Conservation (phyloP, 2,329 filamentous ascomycete species). For the Nannizziopsis barbatae region DNA sequence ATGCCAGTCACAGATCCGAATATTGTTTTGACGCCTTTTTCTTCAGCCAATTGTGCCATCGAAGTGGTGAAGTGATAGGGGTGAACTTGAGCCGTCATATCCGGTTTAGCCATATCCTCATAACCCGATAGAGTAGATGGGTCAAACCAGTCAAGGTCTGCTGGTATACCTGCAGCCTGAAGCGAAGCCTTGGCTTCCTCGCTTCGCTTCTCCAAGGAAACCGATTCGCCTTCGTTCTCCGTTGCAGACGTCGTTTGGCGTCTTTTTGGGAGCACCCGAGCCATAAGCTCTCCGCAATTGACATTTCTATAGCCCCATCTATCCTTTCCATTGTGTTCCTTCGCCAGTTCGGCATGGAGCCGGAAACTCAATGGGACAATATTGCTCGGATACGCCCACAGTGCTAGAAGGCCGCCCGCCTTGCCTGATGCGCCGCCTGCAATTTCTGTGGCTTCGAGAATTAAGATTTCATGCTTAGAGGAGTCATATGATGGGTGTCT, state of each 20-base stretch:
- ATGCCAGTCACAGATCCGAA: constrained; percentile 61
- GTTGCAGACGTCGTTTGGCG: constrained; percentile 23
- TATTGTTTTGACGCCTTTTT: constrained; percentile 56
- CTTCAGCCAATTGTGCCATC: constrained; percentile 64
- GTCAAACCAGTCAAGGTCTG: constrained; percentile 76
- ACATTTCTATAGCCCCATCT: constrained; percentile 80
- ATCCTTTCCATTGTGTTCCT: constrained; percentile 64
- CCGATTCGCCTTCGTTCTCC: constrained; percentile 21
- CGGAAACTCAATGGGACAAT: constrained; percentile 78
- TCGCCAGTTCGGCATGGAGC: constrained; percentile 72
- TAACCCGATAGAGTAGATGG: constrained; percentile 56
- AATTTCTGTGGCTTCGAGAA: constrained; percentile 75
- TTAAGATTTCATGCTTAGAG: constrained; percentile 62
- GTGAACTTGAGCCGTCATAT: constrained; percentile 85
- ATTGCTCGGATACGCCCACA: constrained; percentile 80
- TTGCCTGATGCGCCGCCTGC: constrained; percentile 92
- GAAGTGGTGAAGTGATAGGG: constrained; percentile 79
- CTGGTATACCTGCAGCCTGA: constrained; percentile 53
- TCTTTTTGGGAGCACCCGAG: constrained; percentile 28
- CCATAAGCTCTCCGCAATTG: constrained; percentile 57
- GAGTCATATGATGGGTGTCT: constrained; percentile 72
- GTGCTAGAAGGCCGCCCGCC: constrained; percentile 76
- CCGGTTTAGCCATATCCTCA: constrained; percentile 69
- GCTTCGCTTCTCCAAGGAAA: constrained; percentile 26
- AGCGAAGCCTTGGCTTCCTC: constrained; percentile 41